Base-by-base conservation (phyloP, 2,329 filamentous ascomycete species). In the Trichoderma koningiopsis region DNA sequence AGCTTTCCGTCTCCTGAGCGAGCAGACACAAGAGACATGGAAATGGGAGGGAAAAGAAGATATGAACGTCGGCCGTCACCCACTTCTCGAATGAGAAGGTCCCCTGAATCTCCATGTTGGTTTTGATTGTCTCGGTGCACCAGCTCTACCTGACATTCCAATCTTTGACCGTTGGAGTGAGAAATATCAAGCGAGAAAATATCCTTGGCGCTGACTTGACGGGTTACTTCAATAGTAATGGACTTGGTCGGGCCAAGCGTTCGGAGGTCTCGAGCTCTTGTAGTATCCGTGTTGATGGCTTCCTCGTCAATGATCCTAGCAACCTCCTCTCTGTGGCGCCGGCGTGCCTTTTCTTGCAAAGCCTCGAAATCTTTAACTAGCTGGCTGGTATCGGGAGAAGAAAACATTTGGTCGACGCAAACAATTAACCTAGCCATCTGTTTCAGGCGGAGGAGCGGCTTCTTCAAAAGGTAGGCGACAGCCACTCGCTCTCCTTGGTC, bases 71-170 rank as follows among this genome's bases (percentile, higher is more conserved):
- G 89, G 6, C 87, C 86, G 64, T 88, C 87, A 56, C 94, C 93
- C n/a, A 94, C 89, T 79, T 98, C 94, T 73, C 95, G 94, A 68
- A 99, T 91, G 27, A 99, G 86, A n/a, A 99, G 78, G 78, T 99
- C 96, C 7, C 95, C 94, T 60, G 87, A 83, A 71, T 91, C 87
- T 3, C 87, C 87, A 43, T 87, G 84, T 60, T 88, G 87, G n/a
- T 86, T 84, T 29, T 89, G 84, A 74, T 93, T 93, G 76, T 98
- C 95, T 76, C 96, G 89, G 72, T 95, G 87, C 16, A 98, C 86
- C 35, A 99, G 78, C 78, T 99, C 96, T 19, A 97, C 88, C 74
- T 92, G 92, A 77, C 96, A 97, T 74, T 93, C 93, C 56, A 99
- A 86, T 70, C 94, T 86, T 77, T 98, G 95, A 2, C 95, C 94